Base-by-base conservation (phyloP, 768 basidiomycete genomes). In the Pulveroboletus sp. region DNA sequence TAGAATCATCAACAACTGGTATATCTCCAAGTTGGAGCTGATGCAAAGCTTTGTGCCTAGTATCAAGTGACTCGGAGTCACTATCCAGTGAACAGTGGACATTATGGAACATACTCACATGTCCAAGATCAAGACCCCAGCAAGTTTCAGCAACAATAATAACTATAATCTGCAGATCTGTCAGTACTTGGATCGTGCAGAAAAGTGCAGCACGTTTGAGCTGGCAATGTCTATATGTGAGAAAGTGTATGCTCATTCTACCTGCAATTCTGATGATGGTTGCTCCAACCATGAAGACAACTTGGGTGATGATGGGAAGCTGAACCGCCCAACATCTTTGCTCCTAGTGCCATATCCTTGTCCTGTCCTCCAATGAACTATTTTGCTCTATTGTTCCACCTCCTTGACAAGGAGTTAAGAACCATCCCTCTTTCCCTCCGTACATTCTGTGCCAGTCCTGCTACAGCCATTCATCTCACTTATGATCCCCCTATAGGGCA, bases 11-110 rank as follows among this genome's bases (percentile, higher is more conserved):
- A 13, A 38, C 20, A 38, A 38, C n/a, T 38, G 37, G 37, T 38
- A 67, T n/a, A 76, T 77, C 35, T 73, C 71, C 2, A 78, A 78
- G 52, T 12, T 38, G 6, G 22, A 38, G 12, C 6, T 38, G 12
- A 22, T 19, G 20, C 37, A 39, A 24, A 40, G 9, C 17, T 30
- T 48, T 12, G 17, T 6, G 40, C 31, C 47, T 4, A 48, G 39
- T 17, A 37, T 48, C 6, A 5, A 19, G 10, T 6, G 2, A 9
- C 23, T 48, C 8, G 39, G 39, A 6, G 34, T 39, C 6, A 11
- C 34, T 13, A n/a, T 48, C 19, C 47, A 41, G 19, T 48, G 47
- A 37, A 41, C 47, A 16, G 46, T 38, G 5, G 46, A 40, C 30
- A 47, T 17, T 6, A 20, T 29, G 27, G 27, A 29, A 29, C 27